Percentiles rank a stretch among this genome's conserved stretches.
These are phyloP conservation scores for Agapanthus africanus DNA, from an alignment of 106 monocot genomes.

Conservation along the genomic window DNA sequence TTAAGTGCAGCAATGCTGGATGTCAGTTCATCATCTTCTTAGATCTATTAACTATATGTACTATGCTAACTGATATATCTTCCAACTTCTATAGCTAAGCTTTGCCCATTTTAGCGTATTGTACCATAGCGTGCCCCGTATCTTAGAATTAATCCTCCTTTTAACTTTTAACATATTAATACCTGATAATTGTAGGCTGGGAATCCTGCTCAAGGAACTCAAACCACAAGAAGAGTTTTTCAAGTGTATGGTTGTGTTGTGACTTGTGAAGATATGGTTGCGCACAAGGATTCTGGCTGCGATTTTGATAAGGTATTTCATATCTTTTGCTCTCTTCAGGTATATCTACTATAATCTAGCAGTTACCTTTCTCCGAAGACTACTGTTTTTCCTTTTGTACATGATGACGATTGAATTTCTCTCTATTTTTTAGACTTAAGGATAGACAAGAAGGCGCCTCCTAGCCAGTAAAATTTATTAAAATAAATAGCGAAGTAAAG, in stretches of 20 bases:
- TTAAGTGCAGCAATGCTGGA: not conserved
- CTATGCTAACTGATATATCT: not conserved
- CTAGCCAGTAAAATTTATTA: no score
- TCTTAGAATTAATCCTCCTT: not conserved
- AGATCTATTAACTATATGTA: not conserved
- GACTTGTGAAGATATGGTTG: constrained; percentile 76
- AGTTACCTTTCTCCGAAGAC: not conserved
- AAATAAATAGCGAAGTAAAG: no score
- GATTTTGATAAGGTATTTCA: constrained; percentile 67
- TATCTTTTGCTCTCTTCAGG: not conserved
- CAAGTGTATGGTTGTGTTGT: constrained; percentile 94
- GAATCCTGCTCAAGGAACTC: constrained; percentile 31
- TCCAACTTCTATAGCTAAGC: not conserved
- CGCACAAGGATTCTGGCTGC: constrained; percentile 60
- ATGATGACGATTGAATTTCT: not conserved
- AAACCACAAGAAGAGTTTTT: constrained; percentile 51
- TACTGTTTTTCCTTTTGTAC: not conserved
- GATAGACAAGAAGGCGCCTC: no score
- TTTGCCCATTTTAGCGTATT: not conserved
- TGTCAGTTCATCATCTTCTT: not conserved
- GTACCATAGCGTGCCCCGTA: not conserved
- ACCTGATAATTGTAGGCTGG: constrained; percentile 28
- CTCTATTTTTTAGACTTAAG: no score
- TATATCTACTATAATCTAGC: not conserved
- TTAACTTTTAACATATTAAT: not conserved